Evolutionary conservation across 1,139 yeast species (phyloP).

Genomic region (Barnettozyma hawaiiensis): DNA sequence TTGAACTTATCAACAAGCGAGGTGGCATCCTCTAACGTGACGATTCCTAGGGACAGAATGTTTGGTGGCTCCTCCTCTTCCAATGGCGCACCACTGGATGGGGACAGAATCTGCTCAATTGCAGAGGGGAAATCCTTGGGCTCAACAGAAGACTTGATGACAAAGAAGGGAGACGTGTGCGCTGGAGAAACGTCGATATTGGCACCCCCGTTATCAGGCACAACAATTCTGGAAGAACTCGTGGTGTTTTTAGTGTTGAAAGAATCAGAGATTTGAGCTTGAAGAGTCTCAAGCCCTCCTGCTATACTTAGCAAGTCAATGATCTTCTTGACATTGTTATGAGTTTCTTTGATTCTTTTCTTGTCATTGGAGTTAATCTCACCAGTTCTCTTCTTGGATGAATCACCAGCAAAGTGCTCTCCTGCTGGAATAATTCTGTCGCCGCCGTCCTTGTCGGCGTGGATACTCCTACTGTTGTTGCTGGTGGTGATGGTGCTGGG

Average conservation of each 20-base stretch:
- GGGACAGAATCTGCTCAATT: constrained; percentile 23
- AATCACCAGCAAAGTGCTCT: neutral
- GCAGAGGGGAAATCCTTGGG: constrained; percentile 15
- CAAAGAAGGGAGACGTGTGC: constrained; percentile 19
- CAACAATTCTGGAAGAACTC: neutral
- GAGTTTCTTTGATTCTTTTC: constrained; percentile 9
- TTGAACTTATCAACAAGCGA: constrained; percentile 52
- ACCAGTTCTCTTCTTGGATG: neutral
- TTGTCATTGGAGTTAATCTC: constrained; percentile 5
- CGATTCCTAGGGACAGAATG: constrained; percentile 34
- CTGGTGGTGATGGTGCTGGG: no score
- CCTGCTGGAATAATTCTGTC: constrained; percentile 11
- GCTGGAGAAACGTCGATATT: constrained; percentile 15
- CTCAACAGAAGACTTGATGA: constrained; percentile 17
- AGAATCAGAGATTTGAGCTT: neutral
- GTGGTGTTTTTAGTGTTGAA: neutral
- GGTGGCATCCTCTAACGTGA: constrained; percentile 39
- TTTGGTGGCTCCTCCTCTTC: constrained; percentile 20
- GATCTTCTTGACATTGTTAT: constrained; percentile 12
- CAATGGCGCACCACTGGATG: constrained; percentile 12
- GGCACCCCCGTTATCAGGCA: constrained; percentile 9
- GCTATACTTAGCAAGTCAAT: constrained; percentile 5
- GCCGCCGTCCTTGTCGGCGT: no score
- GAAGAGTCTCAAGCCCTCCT: neutral
- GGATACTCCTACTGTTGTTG: no score